Evolutionary conservation across 2,329 filamentous ascomycete genomes (phyloP), one percentile per base, ranked within the genome.

Genomic region (Aquanectria penicillioides): DNA sequence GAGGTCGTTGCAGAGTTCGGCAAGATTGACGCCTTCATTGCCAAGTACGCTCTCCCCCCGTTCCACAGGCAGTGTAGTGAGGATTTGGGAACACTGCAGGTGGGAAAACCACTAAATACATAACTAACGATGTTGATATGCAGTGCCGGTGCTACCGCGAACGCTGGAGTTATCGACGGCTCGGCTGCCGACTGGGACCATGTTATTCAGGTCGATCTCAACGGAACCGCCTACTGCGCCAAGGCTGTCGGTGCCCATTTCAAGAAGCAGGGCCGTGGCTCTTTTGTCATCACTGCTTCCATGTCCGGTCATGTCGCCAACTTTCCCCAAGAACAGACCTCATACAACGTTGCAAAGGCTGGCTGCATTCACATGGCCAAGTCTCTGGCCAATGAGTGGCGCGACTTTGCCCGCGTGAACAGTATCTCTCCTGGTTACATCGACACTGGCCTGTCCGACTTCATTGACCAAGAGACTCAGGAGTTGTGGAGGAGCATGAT

Each of bases 1-100:
- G 85, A 92, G 15, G 87, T 93, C 64, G 82, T 90, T 72, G 78
- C 80, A 64, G 91, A 94, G 70, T 93, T 93, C 70, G 88, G 88
- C 68, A 85, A 87, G 40, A 85, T 93, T 50, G 89, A 93, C 65
- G 84, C 89, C 63, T 91, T 93, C 70, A 84, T 93, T 54, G 89
- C 90, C 68, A 93, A 93, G 74, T 89, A 84, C 28, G 89, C n/a
- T n/a, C n/a, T n/a, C n/a, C n/a, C n/a, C n/a, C n/a, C n/a, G n/a
- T n/a, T n/a, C n/a, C n/a, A n/a, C n/a, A n/a, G n/a, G n/a, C n/a
- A n/a, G n/a, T n/a, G n/a, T n/a, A n/a, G n/a, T n/a, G n/a, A n/a
- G n/a, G n/a, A n/a, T n/a, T n/a, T n/a, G n/a, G n/a, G n/a, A n/a
- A n/a, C n/a, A n/a, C n/a, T n/a, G n/a, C n/a, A n/a, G n/a, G n/a